Base-by-base conservation (phyloP, 805 yeast species). In the Candida krabiensis region DNA sequence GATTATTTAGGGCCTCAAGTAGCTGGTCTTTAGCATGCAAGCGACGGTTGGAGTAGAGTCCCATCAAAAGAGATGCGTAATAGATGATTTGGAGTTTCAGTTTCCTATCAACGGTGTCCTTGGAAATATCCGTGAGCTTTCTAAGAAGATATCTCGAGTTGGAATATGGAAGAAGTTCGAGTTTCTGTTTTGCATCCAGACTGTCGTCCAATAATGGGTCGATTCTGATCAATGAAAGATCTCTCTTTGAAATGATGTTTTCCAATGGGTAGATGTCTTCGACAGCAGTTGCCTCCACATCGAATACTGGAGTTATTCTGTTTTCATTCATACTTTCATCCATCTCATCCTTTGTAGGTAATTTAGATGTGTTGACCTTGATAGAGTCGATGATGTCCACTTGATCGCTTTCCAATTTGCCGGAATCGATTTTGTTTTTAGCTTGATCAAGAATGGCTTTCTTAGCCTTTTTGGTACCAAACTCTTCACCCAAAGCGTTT, bases 391-490 rank as follows among this genome's bases (percentile, higher is more conserved):
- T 79, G 53, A 91, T 90, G 52, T 86, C 93, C 43, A 78, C 61
- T 58, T 91, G 93, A 35, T 80, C 69, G 29, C 50, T 54, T 39
- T 76, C 84, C 49, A 93, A 74, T 61, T 80, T 77, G 36, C 79
- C 95, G 2, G 96, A 75, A 59, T 93, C 97, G 56, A 93, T 81
- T 53, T 85, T 75, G 66, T 93, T 93, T 61, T 84, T 79, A 55
- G 83, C 93, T 53, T 80, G 64, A 58, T 83, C 91, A 35, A 77
- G 68, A 55, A 93, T 85, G 24, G 95, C 95, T 52, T 87, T 84
- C 69, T 88, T 91, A 46, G 97, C 97, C 68, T 81, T 90, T 68
- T 86, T 90, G 41, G 99, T 91, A 73, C 99, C 99, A 53, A 93
- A 93, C 3, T 93, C 95, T 64, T 88, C 91, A 56, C 99, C 99